These are phyloP conservation scores for Citrus reticulata DNA, from an alignment of 345 rosid genomes.

Conservation along the genomic window DNA sequence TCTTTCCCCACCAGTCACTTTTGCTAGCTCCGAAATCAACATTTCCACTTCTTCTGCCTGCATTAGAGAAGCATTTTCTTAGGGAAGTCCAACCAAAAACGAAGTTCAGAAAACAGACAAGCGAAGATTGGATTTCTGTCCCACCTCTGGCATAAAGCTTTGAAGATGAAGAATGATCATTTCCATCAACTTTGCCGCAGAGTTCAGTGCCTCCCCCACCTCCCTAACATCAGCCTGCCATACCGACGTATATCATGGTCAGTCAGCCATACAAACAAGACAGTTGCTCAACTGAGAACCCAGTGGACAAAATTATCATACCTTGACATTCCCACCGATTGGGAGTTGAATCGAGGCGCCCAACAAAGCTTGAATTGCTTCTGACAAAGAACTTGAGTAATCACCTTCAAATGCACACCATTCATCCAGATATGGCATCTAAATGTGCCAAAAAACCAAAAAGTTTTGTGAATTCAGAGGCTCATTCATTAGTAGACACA, in stretches of 20 bases:
- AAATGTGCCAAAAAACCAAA: background rate
- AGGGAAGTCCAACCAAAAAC: background rate
- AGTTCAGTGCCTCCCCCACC: conserved; percentile 55
- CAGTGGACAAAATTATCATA: conserved; percentile 13
- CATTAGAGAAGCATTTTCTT: conserved; percentile 6
- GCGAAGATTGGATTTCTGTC: background rate
- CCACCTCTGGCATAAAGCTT: conserved; percentile 59
- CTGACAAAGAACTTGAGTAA: conserved; percentile 51
- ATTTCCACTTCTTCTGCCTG: conserved; percentile 72
- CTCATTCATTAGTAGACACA: conserved; percentile 1
- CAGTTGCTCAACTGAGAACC: background rate
- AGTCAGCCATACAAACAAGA: background rate
- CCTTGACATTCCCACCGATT: conserved; percentile 50
- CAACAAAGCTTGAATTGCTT: conserved; percentile 54
- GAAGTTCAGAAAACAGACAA: background rate
- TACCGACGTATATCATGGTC: background rate
- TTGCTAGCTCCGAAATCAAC: conserved; percentile 66
- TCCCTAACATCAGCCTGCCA: conserved; percentile 60
- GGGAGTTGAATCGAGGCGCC: conserved; percentile 65
- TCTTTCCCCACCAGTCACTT: conserved; percentile 57
- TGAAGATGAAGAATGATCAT: conserved; percentile 39
- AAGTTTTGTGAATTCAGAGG: background rate
- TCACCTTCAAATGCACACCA: conserved; percentile 59
- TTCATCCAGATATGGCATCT: conserved; percentile 76
- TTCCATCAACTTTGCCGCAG: conserved; percentile 59